Conservation (phyloP, 495 filamentous ascomycete genomes). For the Cercophora newfieldiana region DNA sequence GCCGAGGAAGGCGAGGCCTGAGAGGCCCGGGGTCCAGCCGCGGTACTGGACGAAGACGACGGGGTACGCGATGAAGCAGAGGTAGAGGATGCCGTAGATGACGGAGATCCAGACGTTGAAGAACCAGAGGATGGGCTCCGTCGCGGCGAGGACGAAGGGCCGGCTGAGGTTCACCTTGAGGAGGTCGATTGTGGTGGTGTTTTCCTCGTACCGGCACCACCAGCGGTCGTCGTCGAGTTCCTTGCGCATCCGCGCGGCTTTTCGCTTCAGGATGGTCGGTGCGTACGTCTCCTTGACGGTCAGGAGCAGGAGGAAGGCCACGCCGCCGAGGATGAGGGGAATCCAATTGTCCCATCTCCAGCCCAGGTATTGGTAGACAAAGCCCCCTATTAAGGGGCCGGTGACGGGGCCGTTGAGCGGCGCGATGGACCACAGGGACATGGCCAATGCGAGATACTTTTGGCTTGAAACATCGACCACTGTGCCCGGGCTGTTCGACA, state of each 20-base stretch:
- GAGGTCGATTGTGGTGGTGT: conserved; percentile 42
- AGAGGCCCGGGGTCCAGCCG: conserved; percentile 70
- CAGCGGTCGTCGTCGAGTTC: conserved; percentile 73
- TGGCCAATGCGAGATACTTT: conserved; percentile 67
- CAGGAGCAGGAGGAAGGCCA: conserved; percentile 52
- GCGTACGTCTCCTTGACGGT: conserved; percentile 75
- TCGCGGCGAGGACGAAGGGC: conserved; percentile 75
- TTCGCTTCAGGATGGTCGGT: conserved; percentile 67
- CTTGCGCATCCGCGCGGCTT: conserved; percentile 67
- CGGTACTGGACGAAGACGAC: conserved; percentile 74
- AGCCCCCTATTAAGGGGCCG: conserved; percentile 71
- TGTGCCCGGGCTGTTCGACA: conserved; percentile 80
- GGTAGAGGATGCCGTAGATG: conserved; percentile 72
- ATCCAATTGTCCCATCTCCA: conserved; percentile 90
- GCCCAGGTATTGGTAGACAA: conserved; percentile 72
- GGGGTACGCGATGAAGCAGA: conserved; percentile 83
- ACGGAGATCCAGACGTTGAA: conserved; percentile 67
- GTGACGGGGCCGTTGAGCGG: conserved; percentile 71
- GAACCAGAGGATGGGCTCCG: conserved; percentile 84
- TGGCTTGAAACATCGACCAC: conserved; percentile 75
- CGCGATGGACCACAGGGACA: conserved; percentile 75
- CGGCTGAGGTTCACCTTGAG: conserved; percentile 72
- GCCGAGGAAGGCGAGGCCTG: conserved; percentile 76
- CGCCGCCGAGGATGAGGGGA: conserved; percentile 65
- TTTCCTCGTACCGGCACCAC: conserved; percentile 75